Conservation (phyloP, 2,329 filamentous ascomycete species). For the Xylaria sp. region DNA sequence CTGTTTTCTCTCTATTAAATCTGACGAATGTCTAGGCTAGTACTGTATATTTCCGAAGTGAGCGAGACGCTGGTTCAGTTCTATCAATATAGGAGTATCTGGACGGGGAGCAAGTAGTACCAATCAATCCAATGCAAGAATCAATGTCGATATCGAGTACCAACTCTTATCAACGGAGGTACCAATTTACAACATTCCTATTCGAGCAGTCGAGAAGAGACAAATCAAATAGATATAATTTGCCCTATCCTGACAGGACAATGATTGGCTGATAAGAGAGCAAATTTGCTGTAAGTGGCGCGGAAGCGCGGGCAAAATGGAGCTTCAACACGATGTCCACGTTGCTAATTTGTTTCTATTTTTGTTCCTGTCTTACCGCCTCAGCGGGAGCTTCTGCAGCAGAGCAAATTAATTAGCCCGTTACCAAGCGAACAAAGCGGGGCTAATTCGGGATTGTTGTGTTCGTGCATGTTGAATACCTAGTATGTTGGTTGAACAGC, state of each 20-base stretch:
- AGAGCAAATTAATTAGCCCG: slow-evolving; percentile 8
- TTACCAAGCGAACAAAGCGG: not conserved
- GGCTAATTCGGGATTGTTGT: slow-evolving; percentile 3
- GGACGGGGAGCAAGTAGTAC: not conserved
- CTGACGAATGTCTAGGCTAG: not conserved
- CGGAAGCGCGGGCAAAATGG: slow-evolving; percentile 3
- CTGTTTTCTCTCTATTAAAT: not conserved
- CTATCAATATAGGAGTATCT: not conserved
- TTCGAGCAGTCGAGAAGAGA: not conserved
- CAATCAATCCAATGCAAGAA: not conserved
- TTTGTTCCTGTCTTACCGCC: slow-evolving; percentile 39
- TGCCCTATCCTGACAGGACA: not conserved
- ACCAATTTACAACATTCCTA: not conserved
- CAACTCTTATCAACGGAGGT: not conserved
- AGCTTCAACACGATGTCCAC: not conserved
- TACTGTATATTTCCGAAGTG: not conserved
- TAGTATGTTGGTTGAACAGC: not conserved
- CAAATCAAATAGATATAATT: not conserved
- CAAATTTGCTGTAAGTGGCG: slow-evolving; percentile 25
- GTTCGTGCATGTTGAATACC: not conserved
- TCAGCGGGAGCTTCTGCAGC: slow-evolving; percentile 7
- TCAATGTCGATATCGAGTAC: not conserved
- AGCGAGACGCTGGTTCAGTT: not conserved
- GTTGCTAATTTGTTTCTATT: slow-evolving; percentile 45
- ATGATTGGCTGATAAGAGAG: slow-evolving; percentile 27